These are phyloP conservation scores for Gardenia jasminoides DNA, from an alignment of 257 asterid genomes.

Conservation along the genomic window DNA sequence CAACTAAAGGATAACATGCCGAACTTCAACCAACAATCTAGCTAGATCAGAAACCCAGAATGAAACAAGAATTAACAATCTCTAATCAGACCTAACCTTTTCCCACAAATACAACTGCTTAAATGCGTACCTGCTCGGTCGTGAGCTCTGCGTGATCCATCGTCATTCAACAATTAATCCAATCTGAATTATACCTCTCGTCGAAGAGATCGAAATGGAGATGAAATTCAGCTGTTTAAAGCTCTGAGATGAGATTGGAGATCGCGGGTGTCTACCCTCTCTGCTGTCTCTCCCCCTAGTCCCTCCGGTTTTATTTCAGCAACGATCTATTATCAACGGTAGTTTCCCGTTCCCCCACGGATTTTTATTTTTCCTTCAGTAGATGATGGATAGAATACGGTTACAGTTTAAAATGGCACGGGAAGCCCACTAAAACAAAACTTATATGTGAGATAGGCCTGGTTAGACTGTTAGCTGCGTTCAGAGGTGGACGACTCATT, in stretches of 20 bases:
- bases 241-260: background rate
- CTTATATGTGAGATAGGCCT: too few relatives aligned
- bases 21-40: background rate
- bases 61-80: background rate
- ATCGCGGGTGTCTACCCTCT: too few relatives aligned
- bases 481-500: too few relatives aligned
- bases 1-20: background rate
- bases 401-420: too few relatives aligned
- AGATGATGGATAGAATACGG: background rate
- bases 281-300: too few relatives aligned
- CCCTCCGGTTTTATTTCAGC: too few relatives aligned
- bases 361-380: background rate
- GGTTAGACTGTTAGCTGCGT: too few relatives aligned
- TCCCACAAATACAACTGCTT: background rate
- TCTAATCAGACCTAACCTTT: background rate
- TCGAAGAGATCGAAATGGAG: background rate
- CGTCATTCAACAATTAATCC: conserved; percentile 22
- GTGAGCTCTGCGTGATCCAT: conserved; percentile 55
- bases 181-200: background rate
- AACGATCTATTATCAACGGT: too few relatives aligned
- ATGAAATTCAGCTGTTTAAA: background rate
- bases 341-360: background rate
- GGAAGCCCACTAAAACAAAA: too few relatives aligned
- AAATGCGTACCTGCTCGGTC: conserved; percentile 45
- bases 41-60: background rate